Base-by-base conservation (phyloP, 2,329 filamentous ascomycete species). In the Penicillium capsulatum region DNA sequence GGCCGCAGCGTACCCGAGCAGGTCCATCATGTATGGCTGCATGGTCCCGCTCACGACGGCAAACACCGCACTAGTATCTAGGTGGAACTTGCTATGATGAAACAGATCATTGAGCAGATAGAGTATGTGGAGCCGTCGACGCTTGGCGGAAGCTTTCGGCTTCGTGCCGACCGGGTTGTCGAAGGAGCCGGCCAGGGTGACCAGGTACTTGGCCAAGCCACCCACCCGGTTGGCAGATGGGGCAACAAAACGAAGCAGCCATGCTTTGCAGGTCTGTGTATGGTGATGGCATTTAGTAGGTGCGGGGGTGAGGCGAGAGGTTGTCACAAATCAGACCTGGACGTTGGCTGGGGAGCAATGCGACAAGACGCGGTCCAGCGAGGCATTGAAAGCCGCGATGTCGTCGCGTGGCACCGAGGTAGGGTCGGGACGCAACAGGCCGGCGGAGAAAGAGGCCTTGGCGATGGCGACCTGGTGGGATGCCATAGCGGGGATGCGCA, bases 21-120 rank as follows among this genome's bases (percentile, higher is more conserved):
- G 68, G n/a, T 76, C 71, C 6, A 77, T 71, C 7, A 92, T 67
- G 48, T 73, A 71, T 6, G 75, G 68, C 47, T 81, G 76, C 38
- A 87, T 61, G 35, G 74, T 72, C 30, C 69, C 67, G 36, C 73
- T 74, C 50, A 88, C 74, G 9, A 55, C 64, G 41, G 64, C 64
- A 29, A 71, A 67, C 36, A 71, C 64, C 29, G 70, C 70, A 13
- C 53, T 50, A 7, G 55, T 48, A 15, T 67, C 65, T 34, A 73
- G 69, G 44, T 77, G 69, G 44, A 70, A 70, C 49, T 78, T 75
- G 42, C 75, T 71, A 58, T 90, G 83, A 59, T 89, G 81, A 16
- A 94, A 71, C 17, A 86, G 68, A 63, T 95, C 89, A 65, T 81
- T 90, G 44, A 92, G 55, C 29, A 94, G 66, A 62, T 91, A 90